These are phyloP conservation scores for Simplicillium sp. DNA, from an alignment of 2,329 filamentous ascomycete genomes.

Conservation along the genomic window DNA sequence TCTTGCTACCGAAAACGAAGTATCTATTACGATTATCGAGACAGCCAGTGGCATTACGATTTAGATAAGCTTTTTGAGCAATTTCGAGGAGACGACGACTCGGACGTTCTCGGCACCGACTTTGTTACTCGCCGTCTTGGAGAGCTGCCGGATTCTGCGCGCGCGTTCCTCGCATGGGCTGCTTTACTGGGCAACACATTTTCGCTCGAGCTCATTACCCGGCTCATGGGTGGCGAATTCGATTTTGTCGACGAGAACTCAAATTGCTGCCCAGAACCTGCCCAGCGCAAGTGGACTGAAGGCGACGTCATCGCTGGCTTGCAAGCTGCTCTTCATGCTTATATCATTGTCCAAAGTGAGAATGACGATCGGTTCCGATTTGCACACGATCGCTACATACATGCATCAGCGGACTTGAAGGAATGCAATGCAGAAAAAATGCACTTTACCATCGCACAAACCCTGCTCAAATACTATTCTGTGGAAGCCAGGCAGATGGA, in stretches of 20 bases:
- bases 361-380: conserved; percentile 83
- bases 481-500: conserved; percentile 57
- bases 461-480: conserved; percentile 62
- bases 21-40: conserved; percentile 83
- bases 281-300: conserved; percentile 40
- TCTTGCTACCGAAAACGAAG: conserved; percentile 79
- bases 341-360: conserved; percentile 72
- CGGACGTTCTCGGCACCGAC: conserved; percentile 69
- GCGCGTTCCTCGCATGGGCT: conserved; percentile 77
- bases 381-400: conserved; percentile 77
- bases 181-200: conserved; percentile 75
- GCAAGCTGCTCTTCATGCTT: conserved; percentile 72
- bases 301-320: conserved; percentile 66
- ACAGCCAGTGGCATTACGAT: conserved; percentile 75
- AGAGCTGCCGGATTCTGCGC: conserved; percentile 65
- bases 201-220: conserved; percentile 72
- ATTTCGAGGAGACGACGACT: conserved; percentile 70
- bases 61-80: conserved; percentile 79
- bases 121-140: conserved; percentile 72
- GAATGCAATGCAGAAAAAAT: conserved; percentile 66
- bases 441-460: conserved; percentile 83
- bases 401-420: conserved; percentile 60
- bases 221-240: conserved; percentile 67
- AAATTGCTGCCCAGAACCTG: conserved; percentile 12
- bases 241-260: conserved; percentile 45